Evolutionary conservation across 1,139 yeast genomes (phyloP).

Genomic region (Cylindricascospora bacillispora): DNA sequence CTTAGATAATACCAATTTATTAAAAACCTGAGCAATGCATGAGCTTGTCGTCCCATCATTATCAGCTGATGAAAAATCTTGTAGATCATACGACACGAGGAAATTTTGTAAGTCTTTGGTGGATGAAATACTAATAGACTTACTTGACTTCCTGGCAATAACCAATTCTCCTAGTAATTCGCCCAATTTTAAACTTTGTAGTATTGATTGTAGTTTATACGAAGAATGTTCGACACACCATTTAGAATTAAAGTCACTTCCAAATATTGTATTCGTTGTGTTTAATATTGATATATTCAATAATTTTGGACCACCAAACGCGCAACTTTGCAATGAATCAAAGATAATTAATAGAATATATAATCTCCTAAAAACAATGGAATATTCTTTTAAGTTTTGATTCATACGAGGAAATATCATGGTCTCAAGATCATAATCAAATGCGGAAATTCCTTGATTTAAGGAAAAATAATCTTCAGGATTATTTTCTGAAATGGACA

Average conservation of each 20-base stretch:
- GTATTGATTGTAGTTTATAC: constrained; percentile 10
- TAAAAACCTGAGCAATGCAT: constrained; percentile 10
- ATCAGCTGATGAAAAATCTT: constrained; percentile 1
- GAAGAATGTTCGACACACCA: constrained; percentile 21
- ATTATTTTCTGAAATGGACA: background rate
- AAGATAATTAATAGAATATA: constrained; percentile 38
- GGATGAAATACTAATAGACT: background rate
- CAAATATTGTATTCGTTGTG: constrained; percentile 12
- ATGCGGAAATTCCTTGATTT: constrained; percentile 3
- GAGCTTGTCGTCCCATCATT: constrained; percentile 5
- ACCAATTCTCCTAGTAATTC: constrained; percentile 17
- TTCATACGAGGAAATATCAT: constrained; percentile 13
- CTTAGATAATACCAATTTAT: constrained; percentile 13
- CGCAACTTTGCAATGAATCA: constrained; percentile 43
- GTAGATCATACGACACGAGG: no score
- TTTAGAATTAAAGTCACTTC: constrained; percentile 5
- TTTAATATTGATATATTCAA: constrained; percentile 22
- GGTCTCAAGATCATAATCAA: constrained; percentile 4
- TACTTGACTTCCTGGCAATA: constrained; percentile 12
- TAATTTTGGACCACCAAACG: constrained; percentile 44
- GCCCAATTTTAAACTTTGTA: constrained; percentile 18
- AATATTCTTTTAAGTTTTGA: constrained; percentile 26
- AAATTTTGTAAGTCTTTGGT: background rate
- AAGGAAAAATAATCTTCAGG: background rate
- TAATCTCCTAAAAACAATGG: constrained; percentile 36